Conservation (phyloP, 257 asterid genomes). For the Jaltomata sinuosa region DNA sequence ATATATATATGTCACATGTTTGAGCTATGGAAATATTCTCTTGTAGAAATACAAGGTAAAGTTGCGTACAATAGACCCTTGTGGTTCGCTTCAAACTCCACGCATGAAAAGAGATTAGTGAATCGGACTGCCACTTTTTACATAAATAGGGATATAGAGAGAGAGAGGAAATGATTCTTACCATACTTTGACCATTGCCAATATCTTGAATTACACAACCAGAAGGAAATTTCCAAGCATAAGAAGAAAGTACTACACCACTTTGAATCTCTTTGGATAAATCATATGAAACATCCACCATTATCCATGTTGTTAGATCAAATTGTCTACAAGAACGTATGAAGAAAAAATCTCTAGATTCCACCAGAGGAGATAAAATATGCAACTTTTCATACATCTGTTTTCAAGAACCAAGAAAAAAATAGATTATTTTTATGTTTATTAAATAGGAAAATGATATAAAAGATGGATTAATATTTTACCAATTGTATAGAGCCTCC, state of each 20-base stretch:
- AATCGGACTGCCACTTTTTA: neutral
- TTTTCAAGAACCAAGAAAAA: neutral
- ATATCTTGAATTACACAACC: conserved; percentile 65
- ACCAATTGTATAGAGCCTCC: conserved; percentile 32
- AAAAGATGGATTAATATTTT: neutral
- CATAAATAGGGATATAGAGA: neutral
- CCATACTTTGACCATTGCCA: conserved; percentile 45
- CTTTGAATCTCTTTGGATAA: conserved; percentile 26
- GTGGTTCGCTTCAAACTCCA: no score
- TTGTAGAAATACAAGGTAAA: neutral
- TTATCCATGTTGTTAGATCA: conserved; percentile 41
- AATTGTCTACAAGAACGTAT: conserved; percentile 48
- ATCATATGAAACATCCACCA: conserved; percentile 56
- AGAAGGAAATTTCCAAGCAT: no score
- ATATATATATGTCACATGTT: neutral
- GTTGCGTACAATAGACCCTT: no score
- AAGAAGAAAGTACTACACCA: conserved; percentile 31
- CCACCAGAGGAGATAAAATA: conserved; percentile 64
- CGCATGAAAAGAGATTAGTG: neutral
- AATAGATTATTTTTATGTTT: neutral
- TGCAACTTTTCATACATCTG: no score
- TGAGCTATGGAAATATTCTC: neutral
- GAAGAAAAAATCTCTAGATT: conserved; percentile 55
- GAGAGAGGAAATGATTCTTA: conserved; percentile 9
- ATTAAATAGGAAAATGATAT: neutral